phyloP scores from a whole-genome alignment of 2,329 filamentous ascomycete genomes.

The Talaromyces sp. region DNA sequence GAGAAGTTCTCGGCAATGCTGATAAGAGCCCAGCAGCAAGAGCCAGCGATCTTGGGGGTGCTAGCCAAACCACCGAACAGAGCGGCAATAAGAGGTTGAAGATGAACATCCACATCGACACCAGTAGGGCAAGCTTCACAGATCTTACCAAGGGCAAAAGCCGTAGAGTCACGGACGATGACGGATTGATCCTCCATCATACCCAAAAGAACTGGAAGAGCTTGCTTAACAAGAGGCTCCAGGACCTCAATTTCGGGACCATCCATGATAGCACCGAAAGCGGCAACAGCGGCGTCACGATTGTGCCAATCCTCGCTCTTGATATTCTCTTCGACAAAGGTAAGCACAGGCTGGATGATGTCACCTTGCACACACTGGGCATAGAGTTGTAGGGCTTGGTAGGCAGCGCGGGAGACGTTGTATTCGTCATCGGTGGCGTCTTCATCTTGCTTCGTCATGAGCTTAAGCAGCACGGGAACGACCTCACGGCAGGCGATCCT shows the following conservation, averaged over 20 bases:
- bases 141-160: conserved; percentile 91
- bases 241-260: conserved; percentile 89
- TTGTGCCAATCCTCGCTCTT: conserved; percentile 89
- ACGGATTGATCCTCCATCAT: conserved; percentile 89
- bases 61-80: conserved; percentile 86
- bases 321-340: conserved; percentile 88
- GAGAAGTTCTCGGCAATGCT: conserved; percentile 95
- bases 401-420: conserved; percentile 89
- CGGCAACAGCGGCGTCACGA: conserved; percentile 91
- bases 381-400: conserved; percentile 94
- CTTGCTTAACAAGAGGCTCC: conserved; percentile 92
- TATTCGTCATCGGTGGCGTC: conserved; percentile 96
- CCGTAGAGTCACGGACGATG: conserved; percentile 91
- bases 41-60: conserved; percentile 93
- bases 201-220: conserved; percentile 80
- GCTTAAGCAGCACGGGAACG: conserved; percentile 79
- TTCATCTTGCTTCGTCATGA: conserved; percentile 96
- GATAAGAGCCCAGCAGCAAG: conserved; percentile 98
- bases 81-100: conserved; percentile 78
- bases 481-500: conserved; percentile 90
- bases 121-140: conserved; percentile 89
- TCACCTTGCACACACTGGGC: conserved; percentile 81
- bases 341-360: conserved; percentile 79
- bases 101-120: conserved; percentile 77
- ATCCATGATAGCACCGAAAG: conserved; percentile 98